Percentiles rank a stretch among this genome's conserved stretches.
Conservation (phyloP, 306 rosid species). For the Sesbania bispinosa region DNA sequence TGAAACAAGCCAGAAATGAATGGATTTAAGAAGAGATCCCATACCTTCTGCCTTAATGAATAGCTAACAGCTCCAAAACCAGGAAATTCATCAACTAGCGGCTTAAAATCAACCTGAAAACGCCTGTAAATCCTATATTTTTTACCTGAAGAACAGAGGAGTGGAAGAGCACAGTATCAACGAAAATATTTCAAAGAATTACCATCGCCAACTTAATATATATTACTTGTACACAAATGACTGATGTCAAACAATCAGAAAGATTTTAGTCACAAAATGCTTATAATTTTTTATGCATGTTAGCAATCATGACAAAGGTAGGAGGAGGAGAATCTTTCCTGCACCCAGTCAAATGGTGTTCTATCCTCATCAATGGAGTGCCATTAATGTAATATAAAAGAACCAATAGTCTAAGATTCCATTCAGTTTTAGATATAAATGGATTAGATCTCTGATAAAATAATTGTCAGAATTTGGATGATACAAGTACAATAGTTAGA, state of each 20-base stretch:
- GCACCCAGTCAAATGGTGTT: background rate
- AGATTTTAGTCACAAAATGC: slow-evolving; percentile 4
- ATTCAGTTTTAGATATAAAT: background rate
- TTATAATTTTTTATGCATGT: background rate
- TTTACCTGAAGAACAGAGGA: slow-evolving; percentile 62
- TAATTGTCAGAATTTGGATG: background rate
- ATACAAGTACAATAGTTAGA: slow-evolving; percentile 9
- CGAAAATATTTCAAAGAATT: slow-evolving; percentile 12
- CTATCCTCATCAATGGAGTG: background rate
- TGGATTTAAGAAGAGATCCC: slow-evolving; percentile 19
- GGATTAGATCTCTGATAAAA: background rate
- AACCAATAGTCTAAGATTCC: background rate
- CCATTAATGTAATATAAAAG: background rate
- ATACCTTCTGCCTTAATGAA: slow-evolving; percentile 88
- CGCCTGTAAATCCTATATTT: slow-evolving; percentile 90
- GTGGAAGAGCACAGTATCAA: slow-evolving; percentile 24
- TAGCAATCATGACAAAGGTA: background rate
- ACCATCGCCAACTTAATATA: background rate
- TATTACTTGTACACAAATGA: background rate
- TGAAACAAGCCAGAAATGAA: background rate
- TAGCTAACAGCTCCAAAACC: slow-evolving; percentile 96
- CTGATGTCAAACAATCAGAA: background rate
- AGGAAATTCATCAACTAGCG: slow-evolving; percentile 83
- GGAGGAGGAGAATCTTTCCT: slow-evolving; percentile 11
- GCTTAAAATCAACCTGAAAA: slow-evolving; percentile 93